phyloP scores from a whole-genome alignment of 352 stramenopile species.

The Globisporangium heterothallicum region DNA sequence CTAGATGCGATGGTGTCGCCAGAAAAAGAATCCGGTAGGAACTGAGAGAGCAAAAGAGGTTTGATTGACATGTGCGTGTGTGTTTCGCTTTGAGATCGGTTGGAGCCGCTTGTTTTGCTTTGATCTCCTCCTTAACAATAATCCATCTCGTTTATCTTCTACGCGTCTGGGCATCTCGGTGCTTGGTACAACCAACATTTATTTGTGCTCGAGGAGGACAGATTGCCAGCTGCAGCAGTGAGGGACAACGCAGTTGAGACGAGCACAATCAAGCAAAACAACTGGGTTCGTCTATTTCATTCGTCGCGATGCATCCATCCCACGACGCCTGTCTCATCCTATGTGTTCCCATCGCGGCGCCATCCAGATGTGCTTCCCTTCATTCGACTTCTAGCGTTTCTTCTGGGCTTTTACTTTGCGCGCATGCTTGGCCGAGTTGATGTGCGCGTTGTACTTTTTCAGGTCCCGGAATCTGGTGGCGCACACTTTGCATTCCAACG shows the following conservation, averaged over 20 bases:
- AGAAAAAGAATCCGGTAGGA: background rate
- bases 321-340: no score
- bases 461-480: constrained; percentile 45
- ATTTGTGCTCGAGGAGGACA: no score
- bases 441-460: constrained; percentile 84
- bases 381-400: no score
- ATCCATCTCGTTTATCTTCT: background rate
- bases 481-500: constrained; percentile 54
- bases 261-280: no score
- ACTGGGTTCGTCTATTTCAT: no score
- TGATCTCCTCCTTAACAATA: background rate
- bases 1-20: background rate
- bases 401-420: constrained; percentile 62
- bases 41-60: background rate
- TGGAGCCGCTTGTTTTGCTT: background rate
- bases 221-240: no score
- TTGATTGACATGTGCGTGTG: constrained; percentile 7
- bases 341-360: no score
- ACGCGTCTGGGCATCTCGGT: no score
- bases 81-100: background rate
- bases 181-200: no score
- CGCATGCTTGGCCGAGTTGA: constrained; percentile 83
- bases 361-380: no score
- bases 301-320: no score
- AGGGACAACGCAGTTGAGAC: no score